phyloP scores from a whole-genome alignment of 2,329 filamentous ascomycete species.

The Diplodia sapinea region DNA sequence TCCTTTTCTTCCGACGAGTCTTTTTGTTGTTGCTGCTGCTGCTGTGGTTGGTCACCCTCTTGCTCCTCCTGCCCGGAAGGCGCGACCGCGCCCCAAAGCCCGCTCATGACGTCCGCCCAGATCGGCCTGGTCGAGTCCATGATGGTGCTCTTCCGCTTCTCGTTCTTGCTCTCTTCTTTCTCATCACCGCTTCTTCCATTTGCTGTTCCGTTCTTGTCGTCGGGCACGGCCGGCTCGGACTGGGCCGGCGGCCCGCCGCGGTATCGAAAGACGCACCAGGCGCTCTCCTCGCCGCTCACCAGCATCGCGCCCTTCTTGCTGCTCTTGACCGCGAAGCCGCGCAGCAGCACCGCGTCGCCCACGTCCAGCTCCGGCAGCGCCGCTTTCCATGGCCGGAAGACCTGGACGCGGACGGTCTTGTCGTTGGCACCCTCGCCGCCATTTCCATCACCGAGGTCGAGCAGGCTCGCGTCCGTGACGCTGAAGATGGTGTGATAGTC shows the following conservation, averaged over 20 bases:
- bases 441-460: not conserved
- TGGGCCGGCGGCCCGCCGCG: not conserved
- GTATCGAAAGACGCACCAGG: constrained; percentile 57
- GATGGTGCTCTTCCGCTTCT: constrained; percentile 11
- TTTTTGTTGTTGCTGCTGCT: not conserved
- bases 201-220: not conserved
- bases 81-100: constrained; percentile 10
- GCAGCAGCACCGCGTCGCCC: constrained; percentile 54
- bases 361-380: constrained; percentile 49
- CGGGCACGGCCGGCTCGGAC: not conserved
- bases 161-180: not conserved
- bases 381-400: constrained; percentile 52
- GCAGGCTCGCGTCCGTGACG: constrained; percentile 47
- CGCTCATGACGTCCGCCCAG: constrained; percentile 39
- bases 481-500: constrained; percentile 53
- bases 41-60: not conserved
- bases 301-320: constrained; percentile 45
- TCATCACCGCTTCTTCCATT: not conserved
- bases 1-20: not conserved
- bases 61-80: not conserved
- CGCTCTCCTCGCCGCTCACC: constrained; percentile 50
- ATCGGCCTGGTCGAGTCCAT: constrained; percentile 34
- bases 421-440: constrained; percentile 8
- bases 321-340: constrained; percentile 52
- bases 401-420: constrained; percentile 41